phyloP scores from a whole-genome alignment of 2,329 filamentous ascomycete species.

The Fusarium odoratissimum region DNA sequence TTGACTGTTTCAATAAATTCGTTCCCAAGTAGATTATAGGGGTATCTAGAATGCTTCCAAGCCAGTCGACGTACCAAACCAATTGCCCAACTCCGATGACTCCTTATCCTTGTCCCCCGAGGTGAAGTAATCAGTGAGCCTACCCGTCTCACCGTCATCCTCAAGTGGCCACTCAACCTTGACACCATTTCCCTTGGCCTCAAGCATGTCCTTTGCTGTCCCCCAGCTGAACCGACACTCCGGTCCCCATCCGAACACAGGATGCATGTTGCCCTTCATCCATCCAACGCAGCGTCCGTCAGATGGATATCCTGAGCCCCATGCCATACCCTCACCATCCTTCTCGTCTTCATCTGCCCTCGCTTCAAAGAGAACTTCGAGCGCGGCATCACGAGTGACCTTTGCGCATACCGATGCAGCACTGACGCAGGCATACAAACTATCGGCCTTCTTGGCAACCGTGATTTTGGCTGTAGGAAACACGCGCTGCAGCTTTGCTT shows the following conservation, averaged over 20 bases:
- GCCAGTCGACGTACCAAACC: constrained; percentile 82
- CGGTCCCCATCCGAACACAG: constrained; percentile 92
- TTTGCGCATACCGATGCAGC: constrained; percentile 96
- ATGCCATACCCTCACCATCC: constrained; percentile 62
- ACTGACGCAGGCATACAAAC: constrained; percentile 90
- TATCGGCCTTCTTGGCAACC: constrained; percentile 92
- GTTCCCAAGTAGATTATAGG: background rate
- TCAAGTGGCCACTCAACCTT: constrained; percentile 87
- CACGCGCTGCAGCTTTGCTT: constrained; percentile 82
- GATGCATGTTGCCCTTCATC: constrained; percentile 89
- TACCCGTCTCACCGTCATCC: constrained; percentile 74
- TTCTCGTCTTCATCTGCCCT: constrained; percentile 47
- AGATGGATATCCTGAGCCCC: constrained; percentile 95
- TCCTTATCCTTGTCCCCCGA: constrained; percentile 56
- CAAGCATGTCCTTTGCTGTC: constrained; percentile 92
- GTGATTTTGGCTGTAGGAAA: constrained; percentile 83
- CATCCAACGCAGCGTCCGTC: constrained; percentile 84
- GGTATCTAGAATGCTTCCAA: constrained; percentile 74
- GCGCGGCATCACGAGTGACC: constrained; percentile 89
- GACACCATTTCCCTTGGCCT: constrained; percentile 74
- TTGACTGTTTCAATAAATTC: background rate
- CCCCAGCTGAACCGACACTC: constrained; percentile 97
- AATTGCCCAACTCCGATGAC: constrained; percentile 76
- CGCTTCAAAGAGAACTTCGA: constrained; percentile 79
- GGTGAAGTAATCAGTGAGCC: constrained; percentile 81